Evolutionary conservation across 352 stramenopile species (phyloP).

Genomic region (Globisporangium heterothallicum): DNA sequence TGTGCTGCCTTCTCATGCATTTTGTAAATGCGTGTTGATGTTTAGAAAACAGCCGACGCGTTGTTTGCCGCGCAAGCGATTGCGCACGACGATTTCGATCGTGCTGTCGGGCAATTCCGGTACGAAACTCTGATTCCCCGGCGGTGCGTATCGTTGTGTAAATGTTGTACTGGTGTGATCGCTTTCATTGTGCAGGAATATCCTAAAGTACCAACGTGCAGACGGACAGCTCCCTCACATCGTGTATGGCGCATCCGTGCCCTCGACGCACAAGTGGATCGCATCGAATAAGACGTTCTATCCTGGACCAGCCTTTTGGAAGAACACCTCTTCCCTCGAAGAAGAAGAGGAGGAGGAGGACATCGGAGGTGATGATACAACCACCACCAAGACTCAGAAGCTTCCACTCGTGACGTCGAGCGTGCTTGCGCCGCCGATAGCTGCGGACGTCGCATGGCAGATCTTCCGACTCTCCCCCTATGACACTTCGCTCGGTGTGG

Average conservation of each 20-base stretch:
- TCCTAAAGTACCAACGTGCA: conserved; percentile 53
- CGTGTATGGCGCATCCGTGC: conserved; percentile 74
- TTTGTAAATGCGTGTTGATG: background rate
- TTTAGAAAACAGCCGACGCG: conserved; percentile 65
- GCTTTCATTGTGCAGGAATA: conserved; percentile 20
- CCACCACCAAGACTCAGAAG: background rate
- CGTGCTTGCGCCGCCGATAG: conserved; percentile 65
- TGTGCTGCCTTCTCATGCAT: background rate
- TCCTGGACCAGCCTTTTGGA: conserved; percentile 75
- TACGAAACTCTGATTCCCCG: too few relatives aligned
- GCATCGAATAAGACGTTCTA: conserved; percentile 66
- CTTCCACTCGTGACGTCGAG: conserved; percentile 35
- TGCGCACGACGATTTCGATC: conserved; percentile 68
- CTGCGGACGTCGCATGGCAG: conserved; percentile 72
- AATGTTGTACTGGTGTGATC: background rate
- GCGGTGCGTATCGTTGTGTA: background rate
- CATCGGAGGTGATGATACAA: background rate
- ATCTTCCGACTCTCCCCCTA: conserved; percentile 80
- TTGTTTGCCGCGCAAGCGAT: conserved; percentile 75
- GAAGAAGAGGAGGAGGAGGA: conserved; percentile 2
- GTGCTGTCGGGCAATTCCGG: conserved; percentile 56
- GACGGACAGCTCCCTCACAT: conserved; percentile 62
- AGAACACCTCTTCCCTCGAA: too few relatives aligned
- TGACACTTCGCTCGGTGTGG: conserved; percentile 59
- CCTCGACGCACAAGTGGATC: conserved; percentile 41